These are phyloP conservation scores for Tetraselmis chui DNA, from an alignment of 139 green algal species.

Conservation along the genomic window DNA sequence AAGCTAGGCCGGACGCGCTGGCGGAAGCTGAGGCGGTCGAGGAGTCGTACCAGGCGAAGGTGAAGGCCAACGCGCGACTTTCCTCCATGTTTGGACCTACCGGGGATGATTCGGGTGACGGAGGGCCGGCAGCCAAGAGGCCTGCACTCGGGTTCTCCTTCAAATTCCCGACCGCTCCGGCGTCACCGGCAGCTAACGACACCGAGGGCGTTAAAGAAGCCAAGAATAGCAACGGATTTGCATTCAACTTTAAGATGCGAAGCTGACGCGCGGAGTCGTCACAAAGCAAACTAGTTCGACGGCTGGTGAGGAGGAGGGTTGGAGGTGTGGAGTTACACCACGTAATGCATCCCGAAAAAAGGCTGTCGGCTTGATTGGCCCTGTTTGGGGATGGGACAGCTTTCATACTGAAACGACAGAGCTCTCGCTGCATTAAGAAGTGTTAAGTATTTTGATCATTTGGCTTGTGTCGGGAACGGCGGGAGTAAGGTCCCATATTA, in stretches of 20 bases:
- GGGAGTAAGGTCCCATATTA: no score
- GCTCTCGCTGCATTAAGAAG: no score
- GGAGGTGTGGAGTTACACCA: no score
- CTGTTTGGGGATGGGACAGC: no score
- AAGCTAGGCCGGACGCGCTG: slow-evolving; percentile 36
- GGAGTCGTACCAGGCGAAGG: background rate
- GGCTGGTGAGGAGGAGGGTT: no score
- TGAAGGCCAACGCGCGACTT: slow-evolving; percentile 3
- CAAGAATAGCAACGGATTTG: background rate
- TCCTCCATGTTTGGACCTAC: slow-evolving; percentile 1
- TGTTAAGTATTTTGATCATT: no score
- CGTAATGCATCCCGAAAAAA: no score
- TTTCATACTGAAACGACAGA: no score
- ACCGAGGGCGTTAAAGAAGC: background rate
- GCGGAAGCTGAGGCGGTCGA: slow-evolving; percentile 16
- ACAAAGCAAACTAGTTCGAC: no score
- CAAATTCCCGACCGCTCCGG: background rate
- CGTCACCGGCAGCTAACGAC: background rate
- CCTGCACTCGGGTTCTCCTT: background rate
- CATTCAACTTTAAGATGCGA: background rate
- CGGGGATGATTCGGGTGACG: background rate
- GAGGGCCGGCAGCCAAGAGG: background rate
- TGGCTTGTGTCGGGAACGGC: no score
- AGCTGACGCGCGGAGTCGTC: no score
- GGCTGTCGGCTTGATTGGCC: no score